These are phyloP conservation scores for Lachnellula hyalina DNA, from an alignment of 2,329 filamentous ascomycete genomes.

Conservation along the genomic window DNA sequence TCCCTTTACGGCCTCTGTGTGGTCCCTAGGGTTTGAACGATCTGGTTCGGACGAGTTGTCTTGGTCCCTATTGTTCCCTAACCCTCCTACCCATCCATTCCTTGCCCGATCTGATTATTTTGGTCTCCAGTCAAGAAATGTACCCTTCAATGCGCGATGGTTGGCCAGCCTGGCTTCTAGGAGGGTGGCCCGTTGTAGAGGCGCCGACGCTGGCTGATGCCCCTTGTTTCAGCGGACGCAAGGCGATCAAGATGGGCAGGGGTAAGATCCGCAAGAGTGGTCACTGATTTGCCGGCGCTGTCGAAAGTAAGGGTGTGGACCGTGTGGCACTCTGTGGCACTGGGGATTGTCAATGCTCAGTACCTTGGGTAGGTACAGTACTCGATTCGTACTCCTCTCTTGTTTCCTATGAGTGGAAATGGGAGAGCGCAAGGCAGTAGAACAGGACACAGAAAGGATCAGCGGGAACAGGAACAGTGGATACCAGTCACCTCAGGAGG, in stretches of 20 bases:
- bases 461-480: neutral
- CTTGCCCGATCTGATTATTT: conserved; percentile 16
- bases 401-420: neutral
- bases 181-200: conserved; percentile 2
- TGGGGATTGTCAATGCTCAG: neutral
- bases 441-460: neutral
- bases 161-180: conserved; percentile 16
- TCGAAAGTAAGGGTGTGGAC: neutral
- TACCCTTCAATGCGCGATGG: conserved; percentile 9
- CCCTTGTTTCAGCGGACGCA: conserved; percentile 7
- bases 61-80: conserved; percentile 3
- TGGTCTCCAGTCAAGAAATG: conserved; percentile 20
- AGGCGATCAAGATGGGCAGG: neutral
- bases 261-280: neutral
- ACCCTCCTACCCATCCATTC: conserved; percentile 1
- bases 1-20: conserved; percentile 2
- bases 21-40: neutral
- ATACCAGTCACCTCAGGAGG: neutral
- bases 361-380: too few species aligned
- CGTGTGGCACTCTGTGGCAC: neutral
- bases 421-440: neutral
- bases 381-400: neutral
- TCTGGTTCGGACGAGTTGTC: conserved; percentile 5
- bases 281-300: neutral
- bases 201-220: conserved; percentile 5